Evolutionary conservation across 306 rosid species (phyloP).

Genomic region (Trifolium pratense): DNA sequence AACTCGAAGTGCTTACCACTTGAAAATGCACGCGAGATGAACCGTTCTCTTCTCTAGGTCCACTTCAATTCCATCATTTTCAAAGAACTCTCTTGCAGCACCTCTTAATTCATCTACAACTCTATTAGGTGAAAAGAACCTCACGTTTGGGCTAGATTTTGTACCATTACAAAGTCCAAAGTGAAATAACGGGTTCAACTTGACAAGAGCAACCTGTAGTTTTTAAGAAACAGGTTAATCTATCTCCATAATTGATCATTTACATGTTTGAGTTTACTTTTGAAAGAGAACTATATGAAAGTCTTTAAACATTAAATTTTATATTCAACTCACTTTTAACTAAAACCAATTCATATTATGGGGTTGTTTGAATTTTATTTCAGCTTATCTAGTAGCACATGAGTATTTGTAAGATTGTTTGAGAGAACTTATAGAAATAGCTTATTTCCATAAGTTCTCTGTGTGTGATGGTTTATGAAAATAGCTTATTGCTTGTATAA

Average conservation of each 20-base stretch:
- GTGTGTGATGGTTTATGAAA: too few relatives aligned
- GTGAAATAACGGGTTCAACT: slow-evolving; percentile 81
- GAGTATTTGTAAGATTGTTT: background rate
- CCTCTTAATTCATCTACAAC: slow-evolving; percentile 77
- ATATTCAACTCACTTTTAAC: background rate
- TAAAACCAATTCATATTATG: too few relatives aligned
- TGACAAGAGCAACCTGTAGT: slow-evolving; percentile 65
- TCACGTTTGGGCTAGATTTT: slow-evolving; percentile 80
- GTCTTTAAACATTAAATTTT: background rate
- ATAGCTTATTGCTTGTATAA: too few relatives aligned
- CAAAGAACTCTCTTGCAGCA: slow-evolving; percentile 83
- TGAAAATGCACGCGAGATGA: slow-evolving; percentile 66
- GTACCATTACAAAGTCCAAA: slow-evolving; percentile 91
- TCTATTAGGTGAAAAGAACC: slow-evolving; percentile 74
- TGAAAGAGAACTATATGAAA: too few relatives aligned
- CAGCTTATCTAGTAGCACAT: too few relatives aligned
- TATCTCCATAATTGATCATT: slow-evolving; percentile 20
- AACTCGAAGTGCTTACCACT: slow-evolving; percentile 58
- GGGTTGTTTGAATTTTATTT: too few relatives aligned
- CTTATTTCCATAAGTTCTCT: too few relatives aligned
- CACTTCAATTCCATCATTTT: slow-evolving; percentile 72
- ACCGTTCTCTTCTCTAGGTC: slow-evolving; percentile 87
- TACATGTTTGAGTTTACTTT: background rate
- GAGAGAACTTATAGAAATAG: too few relatives aligned
- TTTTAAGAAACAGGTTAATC: slow-evolving; percentile 37